Evolutionary conservation across 2,329 filamentous ascomycete species (phyloP).

Genomic region (Claviceps purpurea): DNA sequence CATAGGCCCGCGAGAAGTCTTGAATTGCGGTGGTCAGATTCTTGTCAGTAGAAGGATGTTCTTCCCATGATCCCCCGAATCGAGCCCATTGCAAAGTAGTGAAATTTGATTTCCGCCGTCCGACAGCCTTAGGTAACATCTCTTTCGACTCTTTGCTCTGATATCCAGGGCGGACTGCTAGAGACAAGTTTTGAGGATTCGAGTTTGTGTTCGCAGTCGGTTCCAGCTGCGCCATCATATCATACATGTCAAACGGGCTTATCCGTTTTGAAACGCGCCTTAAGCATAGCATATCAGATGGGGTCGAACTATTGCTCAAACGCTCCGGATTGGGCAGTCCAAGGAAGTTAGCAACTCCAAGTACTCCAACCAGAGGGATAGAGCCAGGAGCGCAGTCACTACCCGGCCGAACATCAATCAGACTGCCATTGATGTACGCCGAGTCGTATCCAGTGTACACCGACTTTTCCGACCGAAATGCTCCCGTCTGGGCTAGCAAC

Average conservation of each 20-base stretch:
- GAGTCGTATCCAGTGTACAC: conserved; percentile 26
- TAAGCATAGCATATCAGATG: background rate
- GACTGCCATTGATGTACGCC: conserved; percentile 20
- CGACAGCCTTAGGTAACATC: background rate
- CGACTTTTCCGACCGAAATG: conserved; percentile 20
- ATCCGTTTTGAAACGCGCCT: background rate
- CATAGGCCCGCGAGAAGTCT: conserved; percentile 24
- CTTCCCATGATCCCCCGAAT: conserved; percentile 28
- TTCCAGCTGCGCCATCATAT: background rate
- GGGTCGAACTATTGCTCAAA: background rate
- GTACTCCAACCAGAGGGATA: background rate
- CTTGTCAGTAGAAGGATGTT: conserved; percentile 25
- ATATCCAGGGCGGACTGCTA: background rate
- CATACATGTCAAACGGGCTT: background rate
- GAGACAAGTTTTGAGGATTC: background rate
- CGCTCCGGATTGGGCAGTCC: background rate
- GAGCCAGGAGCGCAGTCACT: background rate
- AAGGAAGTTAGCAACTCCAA: background rate
- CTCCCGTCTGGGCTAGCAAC: conserved; percentile 23
- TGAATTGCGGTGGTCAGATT: conserved; percentile 24
- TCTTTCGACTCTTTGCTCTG: background rate
- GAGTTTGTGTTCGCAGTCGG: background rate
- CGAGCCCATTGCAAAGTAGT: conserved; percentile 20
- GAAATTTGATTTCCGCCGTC: background rate
- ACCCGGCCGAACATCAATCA: background rate